These are phyloP conservation scores for Aspergillus sclerotioniger DNA, from an alignment of 495 filamentous ascomycete genomes.

Conservation along the genomic window DNA sequence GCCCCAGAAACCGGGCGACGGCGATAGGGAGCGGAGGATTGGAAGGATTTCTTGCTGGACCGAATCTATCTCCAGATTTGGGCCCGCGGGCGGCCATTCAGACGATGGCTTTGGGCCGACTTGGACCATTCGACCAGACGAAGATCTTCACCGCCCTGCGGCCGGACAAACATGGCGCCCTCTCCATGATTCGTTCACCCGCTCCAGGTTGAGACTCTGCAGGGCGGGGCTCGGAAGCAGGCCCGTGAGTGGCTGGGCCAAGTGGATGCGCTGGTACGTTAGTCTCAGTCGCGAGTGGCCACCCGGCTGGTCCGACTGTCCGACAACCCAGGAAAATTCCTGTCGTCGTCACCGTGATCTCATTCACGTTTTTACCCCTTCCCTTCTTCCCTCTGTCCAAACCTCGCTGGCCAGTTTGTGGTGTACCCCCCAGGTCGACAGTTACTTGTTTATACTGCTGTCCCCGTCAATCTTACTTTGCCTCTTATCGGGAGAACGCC, in stretches of 20 bases:
- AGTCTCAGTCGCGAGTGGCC: slow-evolving; percentile 20
- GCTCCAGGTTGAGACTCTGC: not conserved
- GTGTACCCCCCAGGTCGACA: not conserved
- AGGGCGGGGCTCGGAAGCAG: slow-evolving; percentile 11
- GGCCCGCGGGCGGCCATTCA: slow-evolving; percentile 4
- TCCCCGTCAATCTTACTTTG: not conserved
- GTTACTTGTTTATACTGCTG: not conserved
- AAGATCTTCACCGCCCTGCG: slow-evolving; percentile 14
- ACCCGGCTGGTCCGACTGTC: slow-evolving; percentile 26
- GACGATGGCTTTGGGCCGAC: not conserved
- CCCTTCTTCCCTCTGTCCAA: slow-evolving; percentile 1
- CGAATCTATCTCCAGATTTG: slow-evolving; percentile 2
- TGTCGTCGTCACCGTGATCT: slow-evolving; percentile 43
- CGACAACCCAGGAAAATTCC: slow-evolving; percentile 27
- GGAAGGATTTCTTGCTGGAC: slow-evolving; percentile 6
- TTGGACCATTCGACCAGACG: not conserved
- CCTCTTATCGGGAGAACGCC: not conserved
- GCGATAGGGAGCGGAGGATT: not conserved
- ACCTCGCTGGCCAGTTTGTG: not conserved
- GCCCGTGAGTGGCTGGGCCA: slow-evolving; percentile 30
- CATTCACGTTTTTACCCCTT: slow-evolving; percentile 20
- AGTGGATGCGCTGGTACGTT: slow-evolving; percentile 9
- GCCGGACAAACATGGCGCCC: slow-evolving; percentile 4
- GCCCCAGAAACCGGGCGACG: not conserved
- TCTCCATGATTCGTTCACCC: slow-evolving; percentile 11